Evolutionary conservation across 2,329 filamentous ascomycete species (phyloP), one percentile per base, ranked within the genome.

Genomic region (Capronia americana): DNA sequence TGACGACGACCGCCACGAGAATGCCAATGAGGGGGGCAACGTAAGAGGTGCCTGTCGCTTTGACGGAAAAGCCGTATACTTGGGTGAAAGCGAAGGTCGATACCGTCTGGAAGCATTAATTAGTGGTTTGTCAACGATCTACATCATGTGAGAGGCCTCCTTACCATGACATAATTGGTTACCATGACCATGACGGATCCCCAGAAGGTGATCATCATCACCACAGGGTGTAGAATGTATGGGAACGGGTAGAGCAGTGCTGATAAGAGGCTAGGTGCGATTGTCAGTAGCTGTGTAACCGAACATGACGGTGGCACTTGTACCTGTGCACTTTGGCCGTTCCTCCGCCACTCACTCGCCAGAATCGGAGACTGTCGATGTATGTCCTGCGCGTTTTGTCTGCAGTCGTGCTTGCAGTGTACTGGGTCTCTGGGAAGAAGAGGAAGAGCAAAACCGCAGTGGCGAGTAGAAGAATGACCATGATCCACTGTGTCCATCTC

Each of bases 261-360:
- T 14, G 59, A 53, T 14, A 24, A 10, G 23, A 62, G 38, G 48
- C 59, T 62, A 28, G 24, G 10, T n/a, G 24, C 11, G 28, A 23
- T 28, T 44, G 46, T 54, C 46, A 30, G 8, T 5, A 57, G 7
- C 50, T 8, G 14, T 26, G 17, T 26, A 11, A 10, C 11, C 26
- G 8, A 10, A 23, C 6, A 1, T 41, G 28, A 26, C 7, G 20
- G 6, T 34, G 32, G n/a, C 12, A 32, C 23, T 11, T 2, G 4
- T 30, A 56, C 60, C 60, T 62, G 60, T 56, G 48, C 17, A 62
- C 60, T 56, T 62, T 62, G n/a, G 50, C 48, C 24, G n/a, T 32
- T 20, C 60, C 60, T 7, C 60, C 60, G 4, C 60, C 60, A 44
- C 60, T 62, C n/a, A 62, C 60, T 5, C n/a, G 11, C 60, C 60